Base-by-base conservation (phyloP, 257 asterid genomes). In the Eustoma russellianum region DNA sequence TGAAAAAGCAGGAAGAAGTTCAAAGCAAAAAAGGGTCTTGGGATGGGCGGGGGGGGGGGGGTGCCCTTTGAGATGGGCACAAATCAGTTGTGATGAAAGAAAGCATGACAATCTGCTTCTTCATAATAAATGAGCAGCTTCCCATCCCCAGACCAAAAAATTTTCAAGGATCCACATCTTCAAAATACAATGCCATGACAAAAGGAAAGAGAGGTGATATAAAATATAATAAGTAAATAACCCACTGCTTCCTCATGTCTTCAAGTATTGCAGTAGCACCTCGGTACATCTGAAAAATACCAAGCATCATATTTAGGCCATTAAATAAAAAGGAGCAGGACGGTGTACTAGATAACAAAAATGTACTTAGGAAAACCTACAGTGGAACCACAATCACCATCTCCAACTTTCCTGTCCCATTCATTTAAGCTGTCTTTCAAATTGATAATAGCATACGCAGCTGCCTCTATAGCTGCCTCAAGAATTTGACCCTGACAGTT, bases 331-430 rank as follows among this genome's bases (percentile, higher is more conserved):
- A 54, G n/a, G 30, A 4, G 30, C 30, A 24, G 30, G 30, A 24
- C 43, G 43, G 41, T 0, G 41, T 38, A 41, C 34, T 57, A 55
- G 43, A 11, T 7, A 38, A 11, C 2, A 52, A 35, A 28, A 62
- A 53, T 64, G 34, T 46, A 12, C 30, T 61, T 30, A 51, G 40
- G 63, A 55, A 24, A 49, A 78, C 95, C 68, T 74, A 92, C 98
- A 3, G 98, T 92, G 69, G 98, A 82, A 46, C 98, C 98, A 65
- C 98, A 88, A 65, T 92, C 98, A 59, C 98, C 98, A 74, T 92
- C 98, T 57, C 98, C 98, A 61, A 85, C 98, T 82, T 72, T 88
- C 71, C 90, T 72, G 66, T 92, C 98, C 95, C 85, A 92, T 60
- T 87, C 97, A 74, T 92, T 92, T 74, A 92, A 77, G 62, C 58